Evolutionary conservation across 2,329 filamentous ascomycete genomes (phyloP).

Genomic region (Colletotrichum kahawae): DNA sequence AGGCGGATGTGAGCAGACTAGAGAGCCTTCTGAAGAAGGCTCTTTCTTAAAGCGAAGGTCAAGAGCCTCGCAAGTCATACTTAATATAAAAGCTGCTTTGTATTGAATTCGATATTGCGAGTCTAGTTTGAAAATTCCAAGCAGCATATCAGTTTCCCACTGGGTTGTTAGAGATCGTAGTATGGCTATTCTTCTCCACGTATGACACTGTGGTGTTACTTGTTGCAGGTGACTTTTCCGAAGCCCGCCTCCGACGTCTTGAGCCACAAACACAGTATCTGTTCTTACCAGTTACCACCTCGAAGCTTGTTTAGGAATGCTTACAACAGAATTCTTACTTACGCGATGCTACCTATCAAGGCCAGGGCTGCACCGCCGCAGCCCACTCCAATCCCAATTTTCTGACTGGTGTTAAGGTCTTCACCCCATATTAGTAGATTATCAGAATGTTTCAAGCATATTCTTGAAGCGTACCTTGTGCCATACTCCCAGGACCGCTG

Average conservation of each 20-base stretch:
- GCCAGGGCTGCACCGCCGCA: not conserved
- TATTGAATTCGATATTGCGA: too few species aligned
- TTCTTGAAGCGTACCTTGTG: not conserved
- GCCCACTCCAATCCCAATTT: not conserved
- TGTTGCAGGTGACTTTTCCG: not conserved
- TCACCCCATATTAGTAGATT: not conserved
- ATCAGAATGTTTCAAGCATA: too few species aligned
- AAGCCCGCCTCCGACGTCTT: not conserved
- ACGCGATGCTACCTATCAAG: not conserved
- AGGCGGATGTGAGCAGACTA: slow-evolving; percentile 27
- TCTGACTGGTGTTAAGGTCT: not conserved
- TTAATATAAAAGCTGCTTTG: too few species aligned
- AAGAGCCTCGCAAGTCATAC: too few species aligned
- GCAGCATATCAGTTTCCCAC: too few species aligned
- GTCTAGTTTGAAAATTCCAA: too few species aligned
- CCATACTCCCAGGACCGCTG: not conserved
- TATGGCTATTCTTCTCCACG: not conserved
- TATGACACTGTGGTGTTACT: not conserved
- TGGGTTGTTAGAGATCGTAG: too few species aligned
- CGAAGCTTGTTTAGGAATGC: not conserved
- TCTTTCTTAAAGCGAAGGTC: not conserved
- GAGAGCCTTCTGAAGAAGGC: not conserved
- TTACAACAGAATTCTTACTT: not conserved
- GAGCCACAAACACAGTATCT: not conserved
- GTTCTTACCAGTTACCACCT: not conserved